These are phyloP conservation scores for Fonsecaea pugnacius DNA, from an alignment of 2,329 filamentous ascomycete genomes.

Conservation along the genomic window DNA sequence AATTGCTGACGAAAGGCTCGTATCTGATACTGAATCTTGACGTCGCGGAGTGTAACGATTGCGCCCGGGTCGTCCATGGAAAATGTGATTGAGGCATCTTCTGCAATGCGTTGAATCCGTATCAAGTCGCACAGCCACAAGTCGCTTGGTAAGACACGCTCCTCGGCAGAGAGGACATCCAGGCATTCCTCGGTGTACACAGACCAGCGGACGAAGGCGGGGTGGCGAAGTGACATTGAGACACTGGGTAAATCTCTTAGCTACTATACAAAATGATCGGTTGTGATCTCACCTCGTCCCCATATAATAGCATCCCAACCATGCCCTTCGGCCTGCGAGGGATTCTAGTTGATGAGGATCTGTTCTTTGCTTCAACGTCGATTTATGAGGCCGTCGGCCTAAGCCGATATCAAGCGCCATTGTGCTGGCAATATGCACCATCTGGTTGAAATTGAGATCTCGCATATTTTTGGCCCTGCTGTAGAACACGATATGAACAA, in stretches of 20 bases:
- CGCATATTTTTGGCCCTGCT: slow-evolving; percentile 81
- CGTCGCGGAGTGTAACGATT: slow-evolving; percentile 60
- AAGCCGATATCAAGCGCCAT: slow-evolving; percentile 85
- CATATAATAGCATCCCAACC: slow-evolving; percentile 65
- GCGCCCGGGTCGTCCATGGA: slow-evolving; percentile 66
- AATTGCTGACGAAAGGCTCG: slow-evolving; percentile 68
- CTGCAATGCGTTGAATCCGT: slow-evolving; percentile 66
- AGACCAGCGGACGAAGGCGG: slow-evolving; percentile 63
- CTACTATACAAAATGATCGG: neutral
- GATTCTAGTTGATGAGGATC: slow-evolving; percentile 46
- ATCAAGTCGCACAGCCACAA: slow-evolving; percentile 61
- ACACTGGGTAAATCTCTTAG: slow-evolving; percentile 43
- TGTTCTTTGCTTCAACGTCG: slow-evolving; percentile 42
- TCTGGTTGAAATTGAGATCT: slow-evolving; percentile 85
- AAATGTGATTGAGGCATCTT: slow-evolving; percentile 70
- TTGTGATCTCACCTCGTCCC: slow-evolving; percentile 52
- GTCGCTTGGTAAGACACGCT: slow-evolving; percentile 61
- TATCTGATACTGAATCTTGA: slow-evolving; percentile 66
- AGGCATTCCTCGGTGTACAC: slow-evolving; percentile 67
- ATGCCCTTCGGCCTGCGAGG: slow-evolving; percentile 62
- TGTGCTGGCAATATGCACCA: slow-evolving; percentile 76
- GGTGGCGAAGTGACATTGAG: slow-evolving; percentile 61
- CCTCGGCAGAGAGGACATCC: slow-evolving; percentile 59
- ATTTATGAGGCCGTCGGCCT: slow-evolving; percentile 58
- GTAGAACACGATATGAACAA: slow-evolving; percentile 80